These are phyloP conservation scores for Emmonsiellopsis sp. DNA, from an alignment of 2,329 filamentous ascomycete genomes.

Conservation along the genomic window DNA sequence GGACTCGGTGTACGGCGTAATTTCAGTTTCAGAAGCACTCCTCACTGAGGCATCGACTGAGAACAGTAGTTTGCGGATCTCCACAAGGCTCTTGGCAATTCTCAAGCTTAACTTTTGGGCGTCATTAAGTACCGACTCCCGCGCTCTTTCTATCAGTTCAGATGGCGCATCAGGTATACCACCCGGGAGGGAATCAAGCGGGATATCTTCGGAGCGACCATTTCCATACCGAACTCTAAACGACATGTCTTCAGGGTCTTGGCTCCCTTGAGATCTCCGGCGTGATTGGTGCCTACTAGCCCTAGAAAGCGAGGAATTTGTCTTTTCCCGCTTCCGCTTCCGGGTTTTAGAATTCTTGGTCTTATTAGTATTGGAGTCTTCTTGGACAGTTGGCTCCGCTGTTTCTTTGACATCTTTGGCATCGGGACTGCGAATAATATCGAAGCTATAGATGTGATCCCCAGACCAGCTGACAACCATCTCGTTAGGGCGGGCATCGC, in stretches of 20 bases:
- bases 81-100: slow-evolving; percentile 46
- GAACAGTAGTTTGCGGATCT: slow-evolving; percentile 48
- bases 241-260: slow-evolving; percentile 35
- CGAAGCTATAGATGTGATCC: slow-evolving; percentile 58
- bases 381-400: slow-evolving; percentile 17
- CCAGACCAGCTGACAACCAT: slow-evolving; percentile 60
- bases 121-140: slow-evolving; percentile 40
- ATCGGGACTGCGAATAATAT: slow-evolving; percentile 51
- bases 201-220: slow-evolving; percentile 50
- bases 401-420: slow-evolving; percentile 34
- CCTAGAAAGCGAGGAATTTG: slow-evolving; percentile 32
- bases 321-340: slow-evolving; percentile 50
- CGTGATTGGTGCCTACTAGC: slow-evolving; percentile 39
- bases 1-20: slow-evolving; percentile 24
- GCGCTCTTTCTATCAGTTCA: slow-evolving; percentile 28
- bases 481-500: slow-evolving; percentile 58
- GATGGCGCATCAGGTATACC: slow-evolving; percentile 20
- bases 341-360: slow-evolving; percentile 31
- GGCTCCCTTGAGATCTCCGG: slow-evolving; percentile 34
- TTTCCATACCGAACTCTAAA: slow-evolving; percentile 51
- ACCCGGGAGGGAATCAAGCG: slow-evolving; percentile 30
- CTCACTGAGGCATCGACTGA: slow-evolving; percentile 33
- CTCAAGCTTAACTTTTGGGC: slow-evolving; percentile 45
- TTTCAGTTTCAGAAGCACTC: slow-evolving; percentile 20
- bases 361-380: slow-evolving; percentile 19